Percentiles rank a stretch among this genome's conserved stretches.
Conservation (phyloP, 441 rosid genomes). For the Mallotus japonicus region DNA sequence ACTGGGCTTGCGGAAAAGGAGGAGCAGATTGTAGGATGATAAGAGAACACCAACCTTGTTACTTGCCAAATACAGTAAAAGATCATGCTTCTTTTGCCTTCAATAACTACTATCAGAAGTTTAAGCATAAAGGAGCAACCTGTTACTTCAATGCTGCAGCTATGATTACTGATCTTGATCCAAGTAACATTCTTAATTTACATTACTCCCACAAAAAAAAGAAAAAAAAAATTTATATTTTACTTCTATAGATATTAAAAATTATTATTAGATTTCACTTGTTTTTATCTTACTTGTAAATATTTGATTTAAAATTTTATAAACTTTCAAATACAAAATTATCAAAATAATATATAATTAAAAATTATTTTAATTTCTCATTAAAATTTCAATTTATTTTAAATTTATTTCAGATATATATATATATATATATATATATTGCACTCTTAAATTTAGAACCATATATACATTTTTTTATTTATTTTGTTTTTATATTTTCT, state of each 20-base stretch:
- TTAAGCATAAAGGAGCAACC: constrained; percentile 52
- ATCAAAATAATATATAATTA: too few relatives aligned
- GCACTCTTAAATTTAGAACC: not conserved
- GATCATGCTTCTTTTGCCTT: constrained; percentile 62
- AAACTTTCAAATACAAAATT: too few relatives aligned
- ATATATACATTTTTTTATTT: not conserved
- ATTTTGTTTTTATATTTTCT: not conserved
- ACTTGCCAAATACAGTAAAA: constrained; percentile 40
- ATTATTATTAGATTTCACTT: not conserved
- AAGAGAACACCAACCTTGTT: constrained; percentile 42
- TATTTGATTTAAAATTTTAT: too few relatives aligned
- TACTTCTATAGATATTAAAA: too few relatives aligned
- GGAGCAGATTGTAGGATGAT: constrained; percentile 54
- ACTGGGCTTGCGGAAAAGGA: constrained; percentile 65
- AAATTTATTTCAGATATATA: too few relatives aligned
- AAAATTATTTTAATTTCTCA: too few relatives aligned
- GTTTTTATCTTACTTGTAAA: too few relatives aligned
- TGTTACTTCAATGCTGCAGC: constrained; percentile 64
- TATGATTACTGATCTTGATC: constrained; percentile 56
- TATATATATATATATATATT: too few relatives aligned
- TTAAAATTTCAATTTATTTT: too few relatives aligned
- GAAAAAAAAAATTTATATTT: too few relatives aligned
- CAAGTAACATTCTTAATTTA: constrained; percentile 34
- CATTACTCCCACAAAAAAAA: too few relatives aligned
- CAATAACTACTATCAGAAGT: constrained; percentile 58